phyloP scores from a whole-genome alignment of 495 filamentous ascomycete genomes.

The Hypoxylon fuscum region DNA sequence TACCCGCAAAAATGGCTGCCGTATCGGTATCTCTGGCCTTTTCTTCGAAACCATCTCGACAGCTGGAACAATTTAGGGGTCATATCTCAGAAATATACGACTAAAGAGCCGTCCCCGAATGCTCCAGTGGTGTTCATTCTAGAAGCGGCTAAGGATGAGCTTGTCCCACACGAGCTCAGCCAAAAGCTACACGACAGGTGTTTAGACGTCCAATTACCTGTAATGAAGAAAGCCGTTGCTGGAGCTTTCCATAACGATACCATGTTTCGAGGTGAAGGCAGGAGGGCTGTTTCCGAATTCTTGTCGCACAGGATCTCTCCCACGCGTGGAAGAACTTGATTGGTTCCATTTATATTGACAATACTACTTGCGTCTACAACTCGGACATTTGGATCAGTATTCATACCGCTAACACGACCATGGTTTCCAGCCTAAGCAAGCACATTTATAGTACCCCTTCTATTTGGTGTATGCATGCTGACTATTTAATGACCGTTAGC shows the following conservation, averaged over 20 bases:
- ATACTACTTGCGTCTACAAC: conserved; percentile 5
- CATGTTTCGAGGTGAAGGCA: conserved; percentile 54
- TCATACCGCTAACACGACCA: too few species aligned
- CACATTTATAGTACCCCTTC: neutral
- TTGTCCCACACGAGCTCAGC: conserved; percentile 68
- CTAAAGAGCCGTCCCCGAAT: conserved; percentile 36
- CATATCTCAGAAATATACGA: conserved; percentile 42
- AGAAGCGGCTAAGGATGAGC: conserved; percentile 71
- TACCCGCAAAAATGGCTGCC: conserved; percentile 88
- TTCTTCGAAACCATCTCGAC: conserved; percentile 57
- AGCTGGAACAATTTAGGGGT: conserved; percentile 54
- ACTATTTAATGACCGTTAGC: too few species aligned
- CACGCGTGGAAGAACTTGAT: conserved; percentile 28
- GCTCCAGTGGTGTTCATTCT: conserved; percentile 64
- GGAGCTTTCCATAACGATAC: conserved; percentile 58
- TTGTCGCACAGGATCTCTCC: conserved; percentile 31
- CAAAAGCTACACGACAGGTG: conserved; percentile 58
- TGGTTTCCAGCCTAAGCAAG: neutral
- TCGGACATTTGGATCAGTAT: neutral
- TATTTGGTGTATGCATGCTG: too few species aligned
- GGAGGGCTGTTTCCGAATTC: conserved; percentile 50
- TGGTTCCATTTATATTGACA: conserved; percentile 1
- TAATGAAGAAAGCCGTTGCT: conserved; percentile 47
- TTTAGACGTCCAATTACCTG: conserved; percentile 50
- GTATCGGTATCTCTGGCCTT: conserved; percentile 65